These are phyloP conservation scores for Ploettnerulaceae sp. DNA, from an alignment of 2,329 filamentous ascomycete species.

Conservation along the genomic window DNA sequence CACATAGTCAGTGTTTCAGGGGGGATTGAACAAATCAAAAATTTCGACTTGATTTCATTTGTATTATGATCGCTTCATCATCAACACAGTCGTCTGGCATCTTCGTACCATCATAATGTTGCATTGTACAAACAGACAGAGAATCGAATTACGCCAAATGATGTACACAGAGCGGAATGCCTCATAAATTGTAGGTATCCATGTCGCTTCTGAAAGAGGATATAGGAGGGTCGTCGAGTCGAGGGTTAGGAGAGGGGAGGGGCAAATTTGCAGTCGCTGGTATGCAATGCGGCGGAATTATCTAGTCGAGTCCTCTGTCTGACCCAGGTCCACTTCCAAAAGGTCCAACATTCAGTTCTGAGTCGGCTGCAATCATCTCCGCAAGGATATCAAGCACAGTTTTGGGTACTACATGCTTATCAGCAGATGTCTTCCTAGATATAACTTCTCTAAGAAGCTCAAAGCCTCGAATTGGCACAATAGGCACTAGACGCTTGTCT, in stretches of 20 bases:
- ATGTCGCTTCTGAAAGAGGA: constrained; percentile 17
- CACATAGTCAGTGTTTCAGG: neutral
- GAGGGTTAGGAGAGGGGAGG: constrained; percentile 16
- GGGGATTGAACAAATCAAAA: neutral
- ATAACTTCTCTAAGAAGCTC: neutral
- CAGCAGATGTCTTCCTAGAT: constrained; percentile 13
- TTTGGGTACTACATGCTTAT: constrained; percentile 40
- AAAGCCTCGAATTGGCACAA: neutral
- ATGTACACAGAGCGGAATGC: constrained; percentile 27
- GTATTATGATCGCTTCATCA: constrained; percentile 14
- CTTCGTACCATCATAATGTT: constrained; percentile 27
- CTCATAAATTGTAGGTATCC: constrained; percentile 17
- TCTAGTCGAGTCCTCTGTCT: constrained; percentile 34
- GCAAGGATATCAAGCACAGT: constrained; percentile 92
- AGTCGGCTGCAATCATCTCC: constrained; percentile 95
- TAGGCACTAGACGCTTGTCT: too few species aligned
- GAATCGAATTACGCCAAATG: constrained; percentile 26
- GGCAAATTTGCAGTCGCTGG: constrained; percentile 7
- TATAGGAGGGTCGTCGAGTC: constrained; percentile 6
- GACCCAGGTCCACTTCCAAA: constrained; percentile 29
- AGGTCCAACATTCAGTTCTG: constrained; percentile 57
- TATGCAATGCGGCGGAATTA: constrained; percentile 2
- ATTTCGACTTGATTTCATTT: constrained; percentile 6
- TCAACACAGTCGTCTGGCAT: constrained; percentile 15
- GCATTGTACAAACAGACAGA: constrained; percentile 30